Evolutionary conservation across 768 basidiomycete genomes (phyloP), one percentile per base, ranked within the genome.

Genomic region (Postia placenta): DNA sequence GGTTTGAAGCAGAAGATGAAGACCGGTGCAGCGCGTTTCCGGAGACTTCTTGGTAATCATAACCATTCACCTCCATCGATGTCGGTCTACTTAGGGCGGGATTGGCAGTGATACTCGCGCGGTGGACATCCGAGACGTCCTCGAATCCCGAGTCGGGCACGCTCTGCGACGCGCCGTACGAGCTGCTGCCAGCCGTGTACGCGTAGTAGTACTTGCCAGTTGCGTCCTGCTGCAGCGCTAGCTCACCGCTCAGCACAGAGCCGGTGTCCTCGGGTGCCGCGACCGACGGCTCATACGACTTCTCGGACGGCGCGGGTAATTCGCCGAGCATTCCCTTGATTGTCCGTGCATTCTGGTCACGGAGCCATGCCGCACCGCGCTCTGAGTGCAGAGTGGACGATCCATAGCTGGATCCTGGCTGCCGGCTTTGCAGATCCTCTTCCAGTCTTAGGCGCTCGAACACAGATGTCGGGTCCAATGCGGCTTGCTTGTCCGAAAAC

Each of bases 201-300:
- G 80, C 76, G 61, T 90, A 91, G 56, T 90, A 88, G 54, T 83
- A 89, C 58, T 80, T 81, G 22, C 88, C 88, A 5, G 79, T 70
- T 4, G 74, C 71, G 61, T 83, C 82, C 54, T 80, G 73, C 61
- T 88, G 75, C 41, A 91, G 64, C 2, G 79, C 81, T 20, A 90
- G 71, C 53, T 78, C 84, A 2, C 85, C 83, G 19, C 72, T 74
- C 44, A 81, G 64, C 61, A 46, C 74, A 70, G 53, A 74, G 64
- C 43, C 68, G 55, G 33, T 60, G 33, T 64, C 70, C 58, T 60
- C 64, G 14, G 62, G 58, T 7, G 68, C 59, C 15, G 72, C 69
- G 27, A 74, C 55, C 1, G 76, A 79, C 14, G 65, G 63, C 36
- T 68, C 69, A 45, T 52, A 49, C 15, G 84, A 83, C 2, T 76